Percentiles rank a stretch among this genome's conserved stretches.
Conservation (phyloP, 179 eudicot species). For the Pouteria campechiana region DNA sequence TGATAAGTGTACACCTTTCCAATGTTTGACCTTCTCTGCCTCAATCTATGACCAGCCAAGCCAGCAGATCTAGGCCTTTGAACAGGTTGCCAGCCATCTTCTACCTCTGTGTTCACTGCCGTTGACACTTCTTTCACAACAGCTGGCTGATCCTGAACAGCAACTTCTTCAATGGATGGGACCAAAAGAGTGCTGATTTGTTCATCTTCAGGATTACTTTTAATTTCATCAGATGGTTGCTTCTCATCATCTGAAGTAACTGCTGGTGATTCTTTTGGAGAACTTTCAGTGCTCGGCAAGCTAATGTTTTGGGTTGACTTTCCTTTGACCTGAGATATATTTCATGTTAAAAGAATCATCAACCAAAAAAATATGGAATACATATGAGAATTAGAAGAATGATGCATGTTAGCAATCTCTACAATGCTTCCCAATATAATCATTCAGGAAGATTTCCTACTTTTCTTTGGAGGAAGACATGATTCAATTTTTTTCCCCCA, state of each 20-base stretch:
- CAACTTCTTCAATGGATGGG: conserved; percentile 7
- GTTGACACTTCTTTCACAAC: conserved; percentile 22
- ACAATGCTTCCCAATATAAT: too few relatives aligned
- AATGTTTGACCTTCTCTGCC: conserved; percentile 48
- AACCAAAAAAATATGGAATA: too few relatives aligned
- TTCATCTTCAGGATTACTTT: conserved; percentile 14
- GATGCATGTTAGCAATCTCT: too few relatives aligned
- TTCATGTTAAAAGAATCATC: too few relatives aligned
- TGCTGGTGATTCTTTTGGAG: conserved; percentile 26
- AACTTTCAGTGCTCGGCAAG: conserved; percentile 31
- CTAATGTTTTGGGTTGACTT: conserved; percentile 35
- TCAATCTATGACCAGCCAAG: conserved; percentile 52
- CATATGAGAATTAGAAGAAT: too few relatives aligned
- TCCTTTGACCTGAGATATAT: conserved; percentile 46
- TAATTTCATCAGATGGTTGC: conserved; percentile 22
- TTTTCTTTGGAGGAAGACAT: too few relatives aligned
- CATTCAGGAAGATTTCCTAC: too few relatives aligned
- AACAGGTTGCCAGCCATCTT: conserved; percentile 95
- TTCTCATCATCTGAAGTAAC: conserved; percentile 32
- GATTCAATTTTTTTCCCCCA: too few relatives aligned
- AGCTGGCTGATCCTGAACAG: conserved; percentile 23
- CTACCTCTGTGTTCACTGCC: conserved; percentile 60
- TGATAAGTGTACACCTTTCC: conserved; percentile 62
- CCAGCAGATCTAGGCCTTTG: conserved; percentile 87
- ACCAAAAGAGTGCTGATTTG: too few relatives aligned